Evolutionary conservation across 768 basidiomycete species (phyloP), one percentile per base, ranked within the genome.

Genomic region (Russula sp.): DNA sequence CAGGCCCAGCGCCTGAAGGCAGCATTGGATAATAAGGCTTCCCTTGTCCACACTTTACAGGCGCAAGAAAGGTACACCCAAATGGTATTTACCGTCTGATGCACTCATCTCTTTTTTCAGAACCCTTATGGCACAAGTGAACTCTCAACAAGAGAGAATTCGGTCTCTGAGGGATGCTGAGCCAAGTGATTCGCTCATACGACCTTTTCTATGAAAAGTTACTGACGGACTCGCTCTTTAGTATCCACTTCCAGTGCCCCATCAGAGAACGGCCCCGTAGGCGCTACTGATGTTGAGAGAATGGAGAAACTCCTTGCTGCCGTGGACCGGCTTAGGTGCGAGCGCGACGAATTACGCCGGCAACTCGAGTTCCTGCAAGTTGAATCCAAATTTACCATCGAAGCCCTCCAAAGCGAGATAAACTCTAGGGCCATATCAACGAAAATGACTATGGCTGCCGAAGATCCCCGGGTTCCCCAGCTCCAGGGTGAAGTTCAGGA

Each of bases 281-380:
- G 22, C 45, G 35, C 34, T 14, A 13, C 36, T 43, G 45, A 42
- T 69, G 74, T 47, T 67, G 73, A 38, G 70, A 73, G 11, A 47
- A 76, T 87, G 38, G 82, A 81, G 63, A 81, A 79, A 42, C 75
- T 90, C 25, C 75, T 90, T 53, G 71, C 71, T 32, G 83, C 88
- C 1, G 75, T 88, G 46, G 81, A 83, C n/a, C 81, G 88, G 38
- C 75, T 90, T 49, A 83, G 89, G 5, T 70, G 71, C 5, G 87
- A 91, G 66, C 78, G 88, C 5, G 85, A 90, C 64, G 75, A 72
- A 49, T 77, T 89, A 32, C 79, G 79, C 54, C 79, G 84, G 7
- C 79, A 86, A 57, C 72, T 91, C 14, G 78, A 87, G 52, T 92
- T 90, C 71, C 74, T 86, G 57, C 79, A 87, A 65, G 75, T 78